Evolutionary conservation across 768 basidiomycete species (phyloP).

Genomic region (Strobilomyces dryophilus): DNA sequence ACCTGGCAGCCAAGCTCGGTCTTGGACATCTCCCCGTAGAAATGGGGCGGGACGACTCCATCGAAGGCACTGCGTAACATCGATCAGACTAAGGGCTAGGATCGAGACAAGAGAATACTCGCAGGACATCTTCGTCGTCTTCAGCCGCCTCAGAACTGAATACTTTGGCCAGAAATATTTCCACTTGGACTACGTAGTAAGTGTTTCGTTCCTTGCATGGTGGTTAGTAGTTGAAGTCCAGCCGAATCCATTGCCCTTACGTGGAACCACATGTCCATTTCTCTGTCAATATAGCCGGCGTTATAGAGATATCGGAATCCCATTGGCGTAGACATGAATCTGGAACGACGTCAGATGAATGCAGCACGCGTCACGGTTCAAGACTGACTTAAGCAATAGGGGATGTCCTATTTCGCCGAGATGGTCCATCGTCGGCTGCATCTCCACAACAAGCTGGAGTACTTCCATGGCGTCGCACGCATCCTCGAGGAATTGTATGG

Average conservation of each 20-base stretch:
- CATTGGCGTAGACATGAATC: conserved; percentile 91
- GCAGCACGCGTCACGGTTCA: neutral
- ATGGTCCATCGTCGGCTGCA: conserved; percentile 94
- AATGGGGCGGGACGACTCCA: conserved; percentile 88
- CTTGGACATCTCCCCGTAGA: conserved; percentile 97
- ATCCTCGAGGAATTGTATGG: conserved; percentile 85
- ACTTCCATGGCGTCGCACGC: conserved; percentile 83
- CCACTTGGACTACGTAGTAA: conserved; percentile 90
- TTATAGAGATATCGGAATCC: conserved; percentile 92
- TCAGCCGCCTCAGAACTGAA: conserved; percentile 53
- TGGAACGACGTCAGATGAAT: conserved; percentile 27
- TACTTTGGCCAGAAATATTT: conserved; percentile 82
- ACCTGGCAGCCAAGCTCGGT: conserved; percentile 93
- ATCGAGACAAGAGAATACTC: conserved; percentile 14
- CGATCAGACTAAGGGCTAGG: neutral
- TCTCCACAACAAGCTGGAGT: conserved; percentile 85
- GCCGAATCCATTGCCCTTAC: conserved; percentile 40
- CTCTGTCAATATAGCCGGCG: conserved; percentile 87
- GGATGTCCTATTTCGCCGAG: conserved; percentile 90
- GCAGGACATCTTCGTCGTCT: conserved; percentile 69
- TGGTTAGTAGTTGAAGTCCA: conserved; percentile 6
- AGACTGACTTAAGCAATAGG: conserved; percentile 74
- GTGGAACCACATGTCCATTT: conserved; percentile 96
- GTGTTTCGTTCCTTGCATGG: conserved; percentile 79
- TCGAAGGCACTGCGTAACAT: conserved; percentile 59